Percentiles rank a stretch among this genome's conserved stretches.
phyloP scores from a whole-genome alignment of 225 moss, liverwort and hornwort species.

The Polytrichum commune region DNA sequence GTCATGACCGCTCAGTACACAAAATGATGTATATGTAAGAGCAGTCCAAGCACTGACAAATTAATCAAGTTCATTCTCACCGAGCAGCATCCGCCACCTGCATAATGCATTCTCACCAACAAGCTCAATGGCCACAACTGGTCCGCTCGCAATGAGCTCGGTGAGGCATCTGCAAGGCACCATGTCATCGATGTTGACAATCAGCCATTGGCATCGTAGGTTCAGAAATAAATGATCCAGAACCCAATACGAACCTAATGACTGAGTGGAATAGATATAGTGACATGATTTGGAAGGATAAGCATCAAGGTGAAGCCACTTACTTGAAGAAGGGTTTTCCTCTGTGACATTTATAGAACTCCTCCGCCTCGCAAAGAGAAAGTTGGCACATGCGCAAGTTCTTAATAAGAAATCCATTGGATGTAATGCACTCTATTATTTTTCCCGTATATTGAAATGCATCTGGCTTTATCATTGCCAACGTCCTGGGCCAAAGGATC shows the following conservation, averaged over 20 bases:
- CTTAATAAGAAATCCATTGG: slow-evolving; percentile 77
- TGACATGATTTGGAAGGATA: too few species aligned
- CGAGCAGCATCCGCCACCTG: slow-evolving; percentile 74
- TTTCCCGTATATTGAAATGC: slow-evolving; percentile 67
- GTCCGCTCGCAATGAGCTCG: slow-evolving; percentile 74
- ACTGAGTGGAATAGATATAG: too few species aligned
- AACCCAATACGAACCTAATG: too few species aligned
- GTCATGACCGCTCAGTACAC: too few species aligned
- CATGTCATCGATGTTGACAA: slow-evolving; percentile 6
- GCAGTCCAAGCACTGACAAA: too few species aligned
- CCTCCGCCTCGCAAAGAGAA: slow-evolving; percentile 60
- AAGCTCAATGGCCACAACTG: slow-evolving; percentile 84
- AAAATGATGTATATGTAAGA: too few species aligned
- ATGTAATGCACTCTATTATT: slow-evolving; percentile 79
- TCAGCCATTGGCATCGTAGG: too few species aligned
- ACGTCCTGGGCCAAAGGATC: slow-evolving; percentile 39
- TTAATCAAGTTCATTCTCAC: slow-evolving; percentile 20
- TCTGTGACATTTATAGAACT: slow-evolving; percentile 65
- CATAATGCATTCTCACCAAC: slow-evolving; percentile 80
- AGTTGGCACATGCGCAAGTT: slow-evolving; percentile 84
- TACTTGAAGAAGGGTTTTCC: slow-evolving; percentile 77
- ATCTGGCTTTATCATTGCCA: slow-evolving; percentile 92
- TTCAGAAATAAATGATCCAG: too few species aligned
- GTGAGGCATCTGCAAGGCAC: slow-evolving; percentile 62
- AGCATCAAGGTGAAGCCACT: slow-evolving; percentile 16